Evolutionary conservation across 257 asterid species (phyloP), one percentile per base, ranked within the genome.

Genomic region (Scutellaria minor): DNA sequence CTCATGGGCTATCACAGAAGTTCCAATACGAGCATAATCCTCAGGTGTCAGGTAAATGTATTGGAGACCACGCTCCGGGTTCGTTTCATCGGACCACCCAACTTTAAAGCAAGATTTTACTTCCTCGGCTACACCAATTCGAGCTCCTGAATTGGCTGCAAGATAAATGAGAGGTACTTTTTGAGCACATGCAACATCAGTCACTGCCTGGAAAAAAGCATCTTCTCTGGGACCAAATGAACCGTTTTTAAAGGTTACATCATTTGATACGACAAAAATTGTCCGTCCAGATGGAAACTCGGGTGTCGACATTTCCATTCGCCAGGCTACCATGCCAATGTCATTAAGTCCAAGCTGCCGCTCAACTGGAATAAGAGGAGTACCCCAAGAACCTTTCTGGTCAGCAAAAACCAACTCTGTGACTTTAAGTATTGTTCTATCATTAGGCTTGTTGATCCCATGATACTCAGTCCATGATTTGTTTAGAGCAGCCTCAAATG

Each of bases 71-170:
- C 90, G 88, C 56, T 95, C 98, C 3, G 98, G 98, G 79, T 82
- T 86, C 39, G 86, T 79, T 73, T 95, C 97, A 68, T 95, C 98
- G 6, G 97, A 92, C 99, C 99, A 95, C 15, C 99, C 97, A 53
- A 95, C 92, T 89, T 77, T 92, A 71, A 95, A 95, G 90, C 97
- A 95, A 62, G 97, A 90, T 62, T 95, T 95, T 15, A 95, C 96
- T 82, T 95, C 99, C 81, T 95, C 99, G 1, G 99, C 98, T 5
- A 91, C 94, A 51, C 97, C 98, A 62, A 95, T 92, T n/a, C 99
- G 98, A 27, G 99, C 99, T 22, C 99, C 99, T 0, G 99, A 87
- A 83, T 95, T 95, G 55, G 98, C 99, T 15, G 99, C 98, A 24
- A 95, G 88, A 78, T 95, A 95, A 74, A 95, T 86, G 45, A 95